phyloP scores from a whole-genome alignment of 805 yeast genomes.

The Wickerhamiella occidentalis region DNA sequence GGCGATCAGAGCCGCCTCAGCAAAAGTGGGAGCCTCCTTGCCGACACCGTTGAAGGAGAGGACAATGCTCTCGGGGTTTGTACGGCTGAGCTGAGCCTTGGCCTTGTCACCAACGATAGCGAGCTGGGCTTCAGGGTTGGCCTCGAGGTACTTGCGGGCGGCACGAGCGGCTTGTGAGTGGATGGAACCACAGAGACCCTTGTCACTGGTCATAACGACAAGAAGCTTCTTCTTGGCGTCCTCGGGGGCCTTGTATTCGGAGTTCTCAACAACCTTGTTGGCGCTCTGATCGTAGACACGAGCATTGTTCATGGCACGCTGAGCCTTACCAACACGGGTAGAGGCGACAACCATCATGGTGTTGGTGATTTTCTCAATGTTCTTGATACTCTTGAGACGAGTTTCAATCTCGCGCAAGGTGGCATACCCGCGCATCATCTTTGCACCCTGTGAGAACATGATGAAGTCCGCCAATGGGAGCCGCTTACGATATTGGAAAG shows the following conservation, averaged over 20 bases:
- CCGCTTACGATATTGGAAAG: conserved; percentile 6
- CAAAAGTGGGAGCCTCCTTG: conserved; percentile 90
- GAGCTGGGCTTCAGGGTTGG: conserved; percentile 57
- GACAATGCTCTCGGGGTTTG: conserved; percentile 54
- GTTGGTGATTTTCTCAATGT: conserved; percentile 98
- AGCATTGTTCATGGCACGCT: conserved; percentile 81
- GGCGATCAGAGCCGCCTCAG: conserved; percentile 78
- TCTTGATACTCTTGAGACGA: conserved; percentile 95
- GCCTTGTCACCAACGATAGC: conserved; percentile 91
- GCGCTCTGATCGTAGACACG: conserved; percentile 76
- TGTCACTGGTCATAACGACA: conserved; percentile 87
- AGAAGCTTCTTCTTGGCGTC: conserved; percentile 55
- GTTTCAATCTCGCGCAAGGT: conserved; percentile 97
- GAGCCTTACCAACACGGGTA: conserved; percentile 90
- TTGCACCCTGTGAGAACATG: conserved; percentile 12
- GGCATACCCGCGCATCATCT: conserved; percentile 52
- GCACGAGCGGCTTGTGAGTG: conserved; percentile 90
- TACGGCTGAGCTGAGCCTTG: conserved; percentile 78
- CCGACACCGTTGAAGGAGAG: conserved; percentile 85
- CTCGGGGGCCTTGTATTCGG: conserved; percentile 58
- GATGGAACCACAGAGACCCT: conserved; percentile 97
- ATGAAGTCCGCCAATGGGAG: conserved; percentile 11
- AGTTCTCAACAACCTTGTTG: conserved; percentile 60
- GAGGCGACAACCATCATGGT: conserved; percentile 99
- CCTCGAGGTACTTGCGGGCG: conserved; percentile 56